Conservation (phyloP, 1,139 yeast genomes). For the Saccharomyces uvarum region DNA sequence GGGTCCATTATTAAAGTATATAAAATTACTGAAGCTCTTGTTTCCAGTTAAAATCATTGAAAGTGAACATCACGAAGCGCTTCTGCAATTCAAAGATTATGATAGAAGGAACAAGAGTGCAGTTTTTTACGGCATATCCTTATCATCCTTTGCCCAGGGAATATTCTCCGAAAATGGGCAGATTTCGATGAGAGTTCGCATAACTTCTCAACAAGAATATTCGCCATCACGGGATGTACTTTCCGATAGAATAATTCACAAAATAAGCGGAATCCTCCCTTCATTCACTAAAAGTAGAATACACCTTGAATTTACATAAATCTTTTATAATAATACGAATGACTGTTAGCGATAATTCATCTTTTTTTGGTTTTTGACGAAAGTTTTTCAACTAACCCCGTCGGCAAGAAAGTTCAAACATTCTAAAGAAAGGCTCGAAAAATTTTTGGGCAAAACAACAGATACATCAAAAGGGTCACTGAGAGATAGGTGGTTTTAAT, state of each 20-base stretch:
- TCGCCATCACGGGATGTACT: slow-evolving; percentile 1
- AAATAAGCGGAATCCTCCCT: slow-evolving; percentile 6
- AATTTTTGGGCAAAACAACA: background rate
- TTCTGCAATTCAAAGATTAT: slow-evolving; percentile 12
- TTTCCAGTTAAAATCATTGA: slow-evolving; percentile 8
- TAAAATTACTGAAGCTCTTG: slow-evolving; percentile 7
- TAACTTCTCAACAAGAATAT: background rate
- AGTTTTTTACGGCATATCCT: slow-evolving; percentile 5
- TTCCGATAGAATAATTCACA: slow-evolving; percentile 2
- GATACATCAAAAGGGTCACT: background rate
- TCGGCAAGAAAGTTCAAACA: background rate
- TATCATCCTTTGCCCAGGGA: background rate
- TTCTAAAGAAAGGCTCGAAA: background rate
- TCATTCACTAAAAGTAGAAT: slow-evolving; percentile 8
- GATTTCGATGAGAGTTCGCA: background rate
- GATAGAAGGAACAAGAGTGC: slow-evolving; percentile 9
- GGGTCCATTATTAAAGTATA: slow-evolving; percentile 4
- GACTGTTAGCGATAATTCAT: background rate
- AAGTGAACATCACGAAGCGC: background rate
- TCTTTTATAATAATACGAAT: background rate
- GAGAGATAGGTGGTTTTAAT: no score
- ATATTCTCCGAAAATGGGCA: slow-evolving; percentile 2
- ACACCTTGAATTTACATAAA: background rate
- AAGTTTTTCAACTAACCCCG: background rate
- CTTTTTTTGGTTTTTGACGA: background rate